These are phyloP conservation scores for Nicotiana knightiana DNA, from an alignment of 257 asterid species.

Conservation along the genomic window DNA sequence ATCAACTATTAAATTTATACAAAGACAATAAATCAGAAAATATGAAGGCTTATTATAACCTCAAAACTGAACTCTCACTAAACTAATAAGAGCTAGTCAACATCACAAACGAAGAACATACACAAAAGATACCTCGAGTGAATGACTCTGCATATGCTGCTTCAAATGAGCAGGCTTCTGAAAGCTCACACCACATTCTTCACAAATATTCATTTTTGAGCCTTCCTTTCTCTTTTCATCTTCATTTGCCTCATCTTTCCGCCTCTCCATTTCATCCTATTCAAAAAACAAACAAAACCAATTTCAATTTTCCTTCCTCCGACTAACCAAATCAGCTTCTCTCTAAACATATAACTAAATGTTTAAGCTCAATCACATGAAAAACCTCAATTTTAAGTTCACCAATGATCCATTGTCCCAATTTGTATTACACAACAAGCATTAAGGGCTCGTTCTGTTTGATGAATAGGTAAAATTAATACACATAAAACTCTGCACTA, in stretches of 20 bases:
- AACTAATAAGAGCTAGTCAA: not conserved
- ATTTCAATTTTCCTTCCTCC: not conserved
- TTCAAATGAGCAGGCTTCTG: conserved; percentile 76
- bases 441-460: not conserved
- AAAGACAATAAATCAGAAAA: not conserved
- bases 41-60: not conserved
- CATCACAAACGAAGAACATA: not conserved
- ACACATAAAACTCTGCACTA: not conserved
- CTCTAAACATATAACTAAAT: not conserved
- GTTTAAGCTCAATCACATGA: not conserved
- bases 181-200: conserved; percentile 64
- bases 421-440: not conserved
- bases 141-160: conserved; percentile 91
- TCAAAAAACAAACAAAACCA: not conserved
- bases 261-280: conserved; percentile 6
- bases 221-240: conserved; percentile 17
- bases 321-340: not conserved
- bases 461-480: not conserved
- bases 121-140: conserved; percentile 47
- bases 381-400: not conserved
- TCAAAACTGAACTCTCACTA: not conserved
- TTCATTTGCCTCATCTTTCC: conserved; percentile 37
- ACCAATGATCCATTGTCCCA: not conserved
- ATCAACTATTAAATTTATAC: conserved; percentile 7
- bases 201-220: conserved; percentile 44